Evolutionary conservation across 2,329 filamentous ascomycete species (phyloP), one percentile per base, ranked within the genome.

Genomic region (Xylariaceae sp.): DNA sequence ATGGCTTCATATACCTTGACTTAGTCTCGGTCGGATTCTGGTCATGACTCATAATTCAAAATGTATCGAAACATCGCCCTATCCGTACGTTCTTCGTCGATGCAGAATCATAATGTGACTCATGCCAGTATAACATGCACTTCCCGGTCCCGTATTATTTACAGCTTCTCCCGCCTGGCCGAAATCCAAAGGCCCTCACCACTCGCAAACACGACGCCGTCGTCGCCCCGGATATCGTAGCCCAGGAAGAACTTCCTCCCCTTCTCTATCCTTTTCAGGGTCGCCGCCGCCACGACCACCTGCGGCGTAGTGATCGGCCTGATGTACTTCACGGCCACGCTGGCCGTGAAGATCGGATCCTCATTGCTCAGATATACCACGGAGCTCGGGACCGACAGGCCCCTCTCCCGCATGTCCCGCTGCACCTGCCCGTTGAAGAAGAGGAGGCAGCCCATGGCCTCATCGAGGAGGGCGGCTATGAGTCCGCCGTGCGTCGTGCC

Each of bases 371-470:
- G 8, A n/a, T 32, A n/a, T 11, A 41, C 3, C 7, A 41, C 15
- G 11, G 28, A 21, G 3, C 11, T 15, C 8, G 38, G 28, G 4
- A 41, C 26, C 13, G 5, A 5, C 16, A 23, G 13, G 21, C 38
- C 33, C 16, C 35, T 41, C 2, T 15, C 23, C 16, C 12, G 29
- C 32, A 34, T 34, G 11, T 36, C 21, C 13, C 13, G 18, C 6
- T 28, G 16, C 19, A 32, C 14, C n/a, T n/a, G 13, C 5, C 15
- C 13, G 13, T 36, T 36, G 3, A 3, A 3, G 29, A 33, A 36
- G 8, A 41, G 6, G 4, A 41, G 29, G 14, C 9, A 21, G 4
- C 38, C 38, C 38, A 41, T 41, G 7, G 28, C 34, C 34, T 41
- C 29, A n/a, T 41, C 38, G 6, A 41, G 9, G 2, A 41, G 8